Conservation (phyloP, 257 asterid species). For the Solanum medicagineum region DNA sequence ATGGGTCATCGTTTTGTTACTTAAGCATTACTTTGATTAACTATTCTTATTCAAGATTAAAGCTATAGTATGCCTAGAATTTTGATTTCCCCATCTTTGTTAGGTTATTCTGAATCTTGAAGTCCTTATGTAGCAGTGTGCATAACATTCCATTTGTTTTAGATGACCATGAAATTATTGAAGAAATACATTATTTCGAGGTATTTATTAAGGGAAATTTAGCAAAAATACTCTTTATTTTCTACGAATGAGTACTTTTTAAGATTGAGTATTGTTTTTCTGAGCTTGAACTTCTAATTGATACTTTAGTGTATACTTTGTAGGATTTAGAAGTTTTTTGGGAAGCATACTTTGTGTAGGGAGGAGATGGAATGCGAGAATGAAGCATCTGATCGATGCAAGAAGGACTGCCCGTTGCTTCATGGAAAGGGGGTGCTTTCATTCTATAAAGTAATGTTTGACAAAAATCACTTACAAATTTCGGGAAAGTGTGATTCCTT, state of each 20-base stretch:
- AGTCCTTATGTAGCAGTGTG: not conserved
- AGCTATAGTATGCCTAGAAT: not conserved
- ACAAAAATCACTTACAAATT: not conserved
- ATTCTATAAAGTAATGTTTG: slow-evolving; percentile 21
- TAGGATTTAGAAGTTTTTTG: not conserved
- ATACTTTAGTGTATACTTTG: not conserved
- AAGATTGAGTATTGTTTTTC: not conserved
- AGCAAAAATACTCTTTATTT: not conserved
- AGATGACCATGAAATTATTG: not conserved
- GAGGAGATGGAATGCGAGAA: not conserved
- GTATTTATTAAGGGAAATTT: not conserved
- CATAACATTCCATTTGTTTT: not conserved
- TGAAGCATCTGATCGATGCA: slow-evolving; percentile 2
- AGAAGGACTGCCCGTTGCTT: not conserved
- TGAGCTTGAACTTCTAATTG: not conserved
- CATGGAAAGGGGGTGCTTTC: slow-evolving; percentile 6
- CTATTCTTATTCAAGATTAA: no score
- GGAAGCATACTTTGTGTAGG: not conserved
- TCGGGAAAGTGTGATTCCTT: slow-evolving; percentile 2
- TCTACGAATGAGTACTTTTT: not conserved
- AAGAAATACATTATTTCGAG: no score
- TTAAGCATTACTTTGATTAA: no score
- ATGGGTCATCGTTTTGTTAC: no score
- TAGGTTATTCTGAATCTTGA: not conserved
- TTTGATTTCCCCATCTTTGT: not conserved